A percentile compares a stretch with the other conserved stretches of the same genome.
Evolutionary conservation across 139 green algal species (phyloP).

Genomic region (Mychonastes homosphaera): DNA sequence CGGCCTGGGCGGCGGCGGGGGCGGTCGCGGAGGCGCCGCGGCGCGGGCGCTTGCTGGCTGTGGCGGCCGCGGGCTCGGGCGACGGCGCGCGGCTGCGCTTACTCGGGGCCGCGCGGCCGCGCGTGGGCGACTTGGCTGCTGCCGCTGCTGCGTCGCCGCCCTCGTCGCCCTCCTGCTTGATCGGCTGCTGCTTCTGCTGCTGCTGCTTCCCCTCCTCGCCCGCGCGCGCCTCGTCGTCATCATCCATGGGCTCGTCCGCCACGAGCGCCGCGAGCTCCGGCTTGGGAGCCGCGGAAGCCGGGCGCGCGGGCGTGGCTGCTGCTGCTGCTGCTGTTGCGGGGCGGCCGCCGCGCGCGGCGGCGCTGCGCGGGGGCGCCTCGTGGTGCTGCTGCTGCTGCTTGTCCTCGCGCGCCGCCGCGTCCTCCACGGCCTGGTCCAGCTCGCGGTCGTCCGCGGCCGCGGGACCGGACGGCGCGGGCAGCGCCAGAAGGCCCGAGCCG

Average conservation of each 20-base stretch:
- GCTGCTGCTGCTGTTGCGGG: conserved; percentile 5
- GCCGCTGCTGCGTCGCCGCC: conserved; percentile 2
- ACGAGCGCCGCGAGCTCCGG: not conserved
- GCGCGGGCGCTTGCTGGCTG: conserved; percentile 1
- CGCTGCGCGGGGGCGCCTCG: not conserved
- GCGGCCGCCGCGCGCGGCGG: not conserved
- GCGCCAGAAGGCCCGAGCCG: not conserved
- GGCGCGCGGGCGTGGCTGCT: not conserved
- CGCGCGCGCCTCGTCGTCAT: too few species aligned
- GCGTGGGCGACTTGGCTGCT: conserved; percentile 1
- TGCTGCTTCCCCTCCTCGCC: conserved; percentile 8
- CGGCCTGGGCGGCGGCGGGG: not conserved
- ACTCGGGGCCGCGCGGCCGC: not conserved
- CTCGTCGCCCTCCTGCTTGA: not conserved
- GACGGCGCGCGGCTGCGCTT: not conserved
- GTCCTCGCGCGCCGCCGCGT: not conserved
- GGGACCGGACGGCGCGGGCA: too few species aligned
- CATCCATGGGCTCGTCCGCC: too few species aligned
- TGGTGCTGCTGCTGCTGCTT: conserved; percentile 12
- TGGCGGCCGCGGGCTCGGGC: conserved; percentile 3
- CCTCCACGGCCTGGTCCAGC: too few species aligned
- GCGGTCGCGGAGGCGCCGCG: not conserved
- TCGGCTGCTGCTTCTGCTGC: conserved; percentile 12
- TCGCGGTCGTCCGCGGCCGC: too few species aligned
- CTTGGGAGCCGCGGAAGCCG: not conserved